Conservation (phyloP, 805 yeast species). For the Hagleromyces aurorensis region DNA sequence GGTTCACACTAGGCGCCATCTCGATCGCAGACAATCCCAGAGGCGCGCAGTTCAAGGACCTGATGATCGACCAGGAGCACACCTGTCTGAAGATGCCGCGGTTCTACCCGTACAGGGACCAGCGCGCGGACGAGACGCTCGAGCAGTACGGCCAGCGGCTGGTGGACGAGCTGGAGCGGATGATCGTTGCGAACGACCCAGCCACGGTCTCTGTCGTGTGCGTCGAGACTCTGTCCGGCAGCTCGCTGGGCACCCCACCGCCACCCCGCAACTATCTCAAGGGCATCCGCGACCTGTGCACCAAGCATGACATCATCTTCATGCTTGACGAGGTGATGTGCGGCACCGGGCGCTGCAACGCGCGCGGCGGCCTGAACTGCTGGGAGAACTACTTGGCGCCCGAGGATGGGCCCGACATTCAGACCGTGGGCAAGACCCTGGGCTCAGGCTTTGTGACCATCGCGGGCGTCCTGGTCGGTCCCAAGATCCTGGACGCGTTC, state of each 20-base stretch:
- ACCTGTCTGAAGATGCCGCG: slow-evolving; percentile 24
- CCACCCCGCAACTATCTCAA: slow-evolving; percentile 42
- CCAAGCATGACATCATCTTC: slow-evolving; percentile 43
- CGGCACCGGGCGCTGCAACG: slow-evolving; percentile 43
- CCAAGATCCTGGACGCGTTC: slow-evolving; percentile 33
- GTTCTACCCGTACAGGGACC: slow-evolving; percentile 30
- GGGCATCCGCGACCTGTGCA: slow-evolving; percentile 39
- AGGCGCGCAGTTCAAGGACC: slow-evolving; percentile 28
- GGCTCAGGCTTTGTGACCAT: slow-evolving; percentile 44
- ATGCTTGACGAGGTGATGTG: slow-evolving; percentile 51
- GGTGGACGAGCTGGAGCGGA: slow-evolving; percentile 36
- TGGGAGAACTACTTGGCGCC: slow-evolving; percentile 38
- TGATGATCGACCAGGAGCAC: slow-evolving; percentile 16
- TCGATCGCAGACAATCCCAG: slow-evolving; percentile 33
- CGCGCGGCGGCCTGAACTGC: slow-evolving; percentile 38
- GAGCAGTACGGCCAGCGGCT: slow-evolving; percentile 35
- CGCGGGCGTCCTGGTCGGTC: slow-evolving; percentile 39
- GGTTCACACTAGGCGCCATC: slow-evolving; percentile 41
- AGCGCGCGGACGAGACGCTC: slow-evolving; percentile 31
- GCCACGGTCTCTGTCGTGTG: slow-evolving; percentile 37
- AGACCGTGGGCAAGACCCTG: slow-evolving; percentile 42
- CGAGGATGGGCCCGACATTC: slow-evolving; percentile 39
- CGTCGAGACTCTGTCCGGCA: slow-evolving; percentile 42
- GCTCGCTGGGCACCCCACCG: slow-evolving; percentile 39
- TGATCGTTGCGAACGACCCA: slow-evolving; percentile 36